Percentiles rank a stretch among this genome's conserved stretches.
phyloP scores from a whole-genome alignment of 768 basidiomycete species.

The Pleurotus giganteus region DNA sequence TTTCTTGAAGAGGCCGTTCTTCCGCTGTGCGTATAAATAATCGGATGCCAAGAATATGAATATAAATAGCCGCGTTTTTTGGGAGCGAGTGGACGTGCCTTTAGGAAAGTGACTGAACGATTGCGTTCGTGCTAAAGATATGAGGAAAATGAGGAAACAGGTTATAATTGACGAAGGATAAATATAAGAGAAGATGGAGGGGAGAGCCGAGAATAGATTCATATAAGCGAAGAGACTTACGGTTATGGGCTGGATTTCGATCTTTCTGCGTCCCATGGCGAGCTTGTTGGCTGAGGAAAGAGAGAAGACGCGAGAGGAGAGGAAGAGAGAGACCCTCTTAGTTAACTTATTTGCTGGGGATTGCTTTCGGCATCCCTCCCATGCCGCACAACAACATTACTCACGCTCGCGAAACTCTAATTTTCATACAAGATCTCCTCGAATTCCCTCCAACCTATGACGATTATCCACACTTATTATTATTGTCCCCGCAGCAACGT shows the following conservation, averaged over 20 bases:
- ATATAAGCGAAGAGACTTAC: constrained; percentile 40
- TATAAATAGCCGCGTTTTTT: constrained; percentile 79
- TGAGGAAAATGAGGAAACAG: constrained; percentile 25
- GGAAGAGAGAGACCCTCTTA: too few species aligned
- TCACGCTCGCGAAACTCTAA: too few species aligned
- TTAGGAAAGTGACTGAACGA: constrained; percentile 88
- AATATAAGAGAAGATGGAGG: constrained; percentile 15
- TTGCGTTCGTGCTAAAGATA: constrained; percentile 85
- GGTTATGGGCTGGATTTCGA: constrained; percentile 79
- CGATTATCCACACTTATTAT: too few species aligned
- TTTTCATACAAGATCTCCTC: too few species aligned
- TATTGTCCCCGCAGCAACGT: too few species aligned
- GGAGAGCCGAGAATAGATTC: constrained; percentile 15
- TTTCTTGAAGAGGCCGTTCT: constrained; percentile 90
- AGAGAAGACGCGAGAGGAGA: too few species aligned
- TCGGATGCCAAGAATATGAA: constrained; percentile 42
- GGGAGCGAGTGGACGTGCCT: constrained; percentile 54
- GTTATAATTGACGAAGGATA: constrained; percentile 17
- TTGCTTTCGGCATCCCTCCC: too few species aligned
- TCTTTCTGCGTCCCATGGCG: constrained; percentile 75
- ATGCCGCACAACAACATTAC: too few species aligned
- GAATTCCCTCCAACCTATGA: too few species aligned
- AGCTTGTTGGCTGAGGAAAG: too few species aligned
- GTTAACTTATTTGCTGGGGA: too few species aligned
- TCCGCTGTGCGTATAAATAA: constrained; percentile 59